phyloP scores from a whole-genome alignment of 192 early-diverging fungal species.

The Coemansia sp. region DNA sequence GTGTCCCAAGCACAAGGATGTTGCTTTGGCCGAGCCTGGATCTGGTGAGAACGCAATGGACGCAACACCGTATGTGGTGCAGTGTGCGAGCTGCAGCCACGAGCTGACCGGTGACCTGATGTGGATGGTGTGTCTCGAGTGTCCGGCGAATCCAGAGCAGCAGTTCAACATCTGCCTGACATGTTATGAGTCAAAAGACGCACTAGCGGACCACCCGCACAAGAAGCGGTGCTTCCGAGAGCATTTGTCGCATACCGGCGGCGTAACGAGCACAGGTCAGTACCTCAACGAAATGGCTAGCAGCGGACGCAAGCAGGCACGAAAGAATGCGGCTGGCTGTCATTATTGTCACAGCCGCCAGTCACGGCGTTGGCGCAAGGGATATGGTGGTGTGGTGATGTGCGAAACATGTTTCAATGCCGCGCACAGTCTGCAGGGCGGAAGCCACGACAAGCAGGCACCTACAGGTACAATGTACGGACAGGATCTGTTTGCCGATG shows the following conservation, averaged over 20 bases:
- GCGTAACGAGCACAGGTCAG: slow-evolving; percentile 10
- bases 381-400: slow-evolving; percentile 52
- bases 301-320: not conserved
- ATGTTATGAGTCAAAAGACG: slow-evolving; percentile 49
- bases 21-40: not conserved
- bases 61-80: slow-evolving; percentile 39
- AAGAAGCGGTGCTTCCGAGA: slow-evolving; percentile 56
- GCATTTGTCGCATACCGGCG: slow-evolving; percentile 24
- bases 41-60: not conserved
- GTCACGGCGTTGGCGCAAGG: slow-evolving; percentile 50
- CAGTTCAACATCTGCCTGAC: slow-evolving; percentile 44
- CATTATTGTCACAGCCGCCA: slow-evolving; percentile 47
- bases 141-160: slow-evolving; percentile 20
- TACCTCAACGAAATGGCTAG: slow-evolving; percentile 2
- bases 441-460: slow-evolving; percentile 1
- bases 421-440: slow-evolving; percentile 30
- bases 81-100: slow-evolving; percentile 36
- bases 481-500: slow-evolving; percentile 27
- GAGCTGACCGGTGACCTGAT: slow-evolving; percentile 35
- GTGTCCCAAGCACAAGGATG: slow-evolving; percentile 75
- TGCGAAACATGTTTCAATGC: slow-evolving; percentile 52
- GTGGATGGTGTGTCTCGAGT: slow-evolving; percentile 53
- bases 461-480: slow-evolving; percentile 1
- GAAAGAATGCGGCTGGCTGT: slow-evolving; percentile 21
- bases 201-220: slow-evolving; percentile 48